Base-by-base conservation (phyloP, 257 asterid genomes). In the Handroanthus guayacan region DNA sequence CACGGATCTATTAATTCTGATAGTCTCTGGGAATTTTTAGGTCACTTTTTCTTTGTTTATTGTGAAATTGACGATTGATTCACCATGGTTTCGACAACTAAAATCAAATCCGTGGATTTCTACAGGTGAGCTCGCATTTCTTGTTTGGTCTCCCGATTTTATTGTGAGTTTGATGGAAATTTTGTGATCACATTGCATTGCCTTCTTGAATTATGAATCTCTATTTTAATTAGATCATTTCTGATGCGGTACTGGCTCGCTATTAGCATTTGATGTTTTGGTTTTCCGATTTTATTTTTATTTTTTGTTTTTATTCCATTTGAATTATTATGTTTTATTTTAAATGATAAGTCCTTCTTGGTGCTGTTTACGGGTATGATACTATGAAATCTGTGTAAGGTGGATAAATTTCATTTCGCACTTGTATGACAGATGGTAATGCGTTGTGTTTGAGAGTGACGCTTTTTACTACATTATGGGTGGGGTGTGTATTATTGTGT, bases 81-180 rank as follows among this genome's bases (percentile, higher is more conserved):
- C 64, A 25, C 75, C 79, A 84, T 86, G 90, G 84, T 86, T 61
- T 86, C 90, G 11, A 73, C 87, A 14, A 76, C 71, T 65, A 86
- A 83, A 71, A 81, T 83, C 79, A 86, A 86, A 83, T 86, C 90
- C 50, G 84, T 86, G 48, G 90, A 86, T 79, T 86, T 86, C 57
- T 86, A 83, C 86, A 78, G 90, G 90, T 83, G 61, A 74, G 69
- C 65, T 65, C 52, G 58, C 5, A 11, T 51, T 50, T 64, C 56
- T 2, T 6, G 39, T 34, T 16, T 2, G 5, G 17, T 14, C 9
- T 57, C 20, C 31, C 3, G 38, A 39, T 51, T 75, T 57, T 54
- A 10, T 18, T 77, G 72, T 62, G 56, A 43, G 37, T 77, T 57
- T 18, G 25, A 34, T 64, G 20, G 75, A 52, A 13, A 6, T 51